phyloP scores from a whole-genome alignment of 768 basidiomycete species.

The Suillus plorans region DNA sequence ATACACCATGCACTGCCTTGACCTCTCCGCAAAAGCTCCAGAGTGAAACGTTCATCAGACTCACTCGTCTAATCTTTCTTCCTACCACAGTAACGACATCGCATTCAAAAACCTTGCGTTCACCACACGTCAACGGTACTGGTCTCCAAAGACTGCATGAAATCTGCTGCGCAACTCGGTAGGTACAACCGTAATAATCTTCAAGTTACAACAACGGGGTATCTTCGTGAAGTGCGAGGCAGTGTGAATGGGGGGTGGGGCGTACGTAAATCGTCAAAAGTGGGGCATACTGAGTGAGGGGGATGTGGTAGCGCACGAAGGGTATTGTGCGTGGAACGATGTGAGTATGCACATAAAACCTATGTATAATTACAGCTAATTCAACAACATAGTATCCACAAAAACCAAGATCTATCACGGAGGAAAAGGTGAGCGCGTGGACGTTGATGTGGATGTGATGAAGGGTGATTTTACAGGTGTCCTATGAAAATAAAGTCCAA shows the following conservation, averaged over 20 bases:
- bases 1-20: background rate
- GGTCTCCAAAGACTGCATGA: slow-evolving; percentile 34
- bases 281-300: slow-evolving; percentile 21
- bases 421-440: slow-evolving; percentile 23
- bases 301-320: slow-evolving; percentile 23
- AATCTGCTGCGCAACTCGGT: slow-evolving; percentile 35
- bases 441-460: slow-evolving; percentile 21
- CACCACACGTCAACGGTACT: no score
- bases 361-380: slow-evolving; percentile 34
- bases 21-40: background rate
- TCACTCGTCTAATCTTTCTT: background rate
- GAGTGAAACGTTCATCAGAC: background rate
- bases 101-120: background rate
- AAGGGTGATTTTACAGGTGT: slow-evolving; percentile 28
- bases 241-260: slow-evolving; percentile 9
- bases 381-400: slow-evolving; percentile 38
- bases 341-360: slow-evolving; percentile 30
- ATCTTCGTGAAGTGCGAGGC: slow-evolving; percentile 32
- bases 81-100: background rate
- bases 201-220: slow-evolving; percentile 35
- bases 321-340: slow-evolving; percentile 15
- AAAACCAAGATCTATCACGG: slow-evolving; percentile 27
- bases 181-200: slow-evolving; percentile 27
- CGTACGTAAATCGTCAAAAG: slow-evolving; percentile 34
- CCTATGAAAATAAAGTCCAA: slow-evolving; percentile 20